phyloP scores from a whole-genome alignment of 176 grass and related monocot species.

The Poa pratensis region DNA sequence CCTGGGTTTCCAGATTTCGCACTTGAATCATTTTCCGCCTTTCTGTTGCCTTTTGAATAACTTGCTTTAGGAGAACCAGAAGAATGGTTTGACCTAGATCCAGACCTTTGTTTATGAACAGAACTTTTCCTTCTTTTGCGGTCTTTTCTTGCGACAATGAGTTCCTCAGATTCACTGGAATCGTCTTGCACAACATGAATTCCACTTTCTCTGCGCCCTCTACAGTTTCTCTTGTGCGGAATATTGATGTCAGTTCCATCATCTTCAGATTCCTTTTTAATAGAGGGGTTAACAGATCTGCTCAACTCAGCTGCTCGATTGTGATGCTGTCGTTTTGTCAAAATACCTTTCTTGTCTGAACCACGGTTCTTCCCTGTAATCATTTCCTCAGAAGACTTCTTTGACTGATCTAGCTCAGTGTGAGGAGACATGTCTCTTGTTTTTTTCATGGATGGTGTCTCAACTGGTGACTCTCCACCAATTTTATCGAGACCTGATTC shows the following conservation, averaged over 20 bases:
- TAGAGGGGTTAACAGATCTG: conserved; percentile 30
- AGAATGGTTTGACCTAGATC: conserved; percentile 40
- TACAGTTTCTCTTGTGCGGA: conserved; percentile 44
- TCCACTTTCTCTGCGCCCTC: conserved; percentile 34
- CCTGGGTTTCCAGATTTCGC: conserved; percentile 11
- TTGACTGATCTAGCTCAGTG: conserved; percentile 27
- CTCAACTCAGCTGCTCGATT: conserved; percentile 33
- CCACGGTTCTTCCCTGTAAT: conserved; percentile 33
- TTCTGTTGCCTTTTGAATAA: conserved; percentile 22
- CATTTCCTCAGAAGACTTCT: conserved; percentile 41
- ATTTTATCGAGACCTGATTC: conserved; percentile 44
- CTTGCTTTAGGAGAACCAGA: conserved; percentile 42
- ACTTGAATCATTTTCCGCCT: conserved; percentile 7
- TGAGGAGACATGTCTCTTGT: conserved; percentile 43
- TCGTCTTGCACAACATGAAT: conserved; percentile 37
- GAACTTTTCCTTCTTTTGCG: conserved; percentile 17
- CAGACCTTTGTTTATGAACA: conserved; percentile 35
- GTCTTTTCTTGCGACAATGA: conserved; percentile 31
- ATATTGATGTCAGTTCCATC: conserved; percentile 37
- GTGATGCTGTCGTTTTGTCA: conserved; percentile 5
- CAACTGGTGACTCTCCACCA: conserved; percentile 42
- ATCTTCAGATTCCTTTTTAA: conserved; percentile 41
- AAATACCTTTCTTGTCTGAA: conserved; percentile 43
- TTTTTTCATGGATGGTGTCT: conserved; percentile 45
- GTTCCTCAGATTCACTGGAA: conserved; percentile 55